Evolutionary conservation across 371 early-diverging fungal genomes (phyloP).

Genomic region (Mortierella sp.): DNA sequence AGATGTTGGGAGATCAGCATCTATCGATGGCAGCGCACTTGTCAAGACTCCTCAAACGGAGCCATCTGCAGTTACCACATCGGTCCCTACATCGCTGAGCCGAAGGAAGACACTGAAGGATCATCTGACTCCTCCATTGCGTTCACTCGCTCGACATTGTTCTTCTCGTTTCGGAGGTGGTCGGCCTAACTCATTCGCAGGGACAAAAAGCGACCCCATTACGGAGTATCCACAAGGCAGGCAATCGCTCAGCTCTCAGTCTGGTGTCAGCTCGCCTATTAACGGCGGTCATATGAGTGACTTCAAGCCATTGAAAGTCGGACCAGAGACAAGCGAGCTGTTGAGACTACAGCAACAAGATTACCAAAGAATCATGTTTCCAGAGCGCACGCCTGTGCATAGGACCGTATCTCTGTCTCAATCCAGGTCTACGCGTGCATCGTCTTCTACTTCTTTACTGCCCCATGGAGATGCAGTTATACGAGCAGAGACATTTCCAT

Average conservation of each 20-base stretch:
- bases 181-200: conserved; percentile 45
- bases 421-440: conserved; percentile 17
- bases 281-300: conserved; percentile 29
- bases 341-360: conserved; percentile 12
- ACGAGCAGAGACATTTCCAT: conserved; percentile 2
- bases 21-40: neutral
- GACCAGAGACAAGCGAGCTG: conserved; percentile 37
- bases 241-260: conserved; percentile 9
- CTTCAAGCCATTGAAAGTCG: conserved; percentile 34
- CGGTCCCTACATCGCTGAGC: neutral
- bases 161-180: conserved; percentile 31
- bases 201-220: conserved; percentile 33
- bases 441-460: neutral
- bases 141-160: conserved; percentile 42
- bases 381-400: conserved; percentile 1
- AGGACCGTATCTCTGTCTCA: conserved; percentile 20
- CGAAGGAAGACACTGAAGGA: conserved; percentile 39
- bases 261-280: neutral
- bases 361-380: neutral
- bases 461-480: neutral
- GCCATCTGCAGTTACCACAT: neutral
- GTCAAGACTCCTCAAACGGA: neutral
- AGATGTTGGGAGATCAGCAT: neutral
- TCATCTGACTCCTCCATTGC: conserved; percentile 21
- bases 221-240: conserved; percentile 2